These are phyloP conservation scores for Boechera divaricarpa DNA, from an alignment of 345 rosid species.

Conservation along the genomic window DNA sequence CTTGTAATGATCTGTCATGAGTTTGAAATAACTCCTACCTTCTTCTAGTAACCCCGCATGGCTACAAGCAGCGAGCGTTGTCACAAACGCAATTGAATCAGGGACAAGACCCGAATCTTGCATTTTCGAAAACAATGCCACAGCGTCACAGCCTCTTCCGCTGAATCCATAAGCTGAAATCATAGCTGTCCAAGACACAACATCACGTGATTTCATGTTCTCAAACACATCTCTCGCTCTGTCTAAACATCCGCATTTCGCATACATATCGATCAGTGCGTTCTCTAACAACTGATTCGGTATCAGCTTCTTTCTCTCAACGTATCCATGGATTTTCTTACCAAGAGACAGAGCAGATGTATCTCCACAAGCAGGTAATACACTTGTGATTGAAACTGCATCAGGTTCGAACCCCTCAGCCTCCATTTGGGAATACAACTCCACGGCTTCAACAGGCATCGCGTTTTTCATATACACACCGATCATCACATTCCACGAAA, in stretches of 20 bases:
- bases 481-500: constrained; percentile 85
- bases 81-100: constrained; percentile 75
- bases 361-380: constrained; percentile 83
- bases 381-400: constrained; percentile 61
- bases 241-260: constrained; percentile 65
- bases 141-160: constrained; percentile 65
- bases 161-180: constrained; percentile 74
- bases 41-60: constrained; percentile 68
- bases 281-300: constrained; percentile 77
- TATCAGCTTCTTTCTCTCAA: constrained; percentile 53
- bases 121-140: constrained; percentile 64
- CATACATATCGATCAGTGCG: constrained; percentile 76
- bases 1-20: constrained; percentile 58
- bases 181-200: constrained; percentile 83
- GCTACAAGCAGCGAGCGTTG: constrained; percentile 79
- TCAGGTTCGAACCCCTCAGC: constrained; percentile 62
- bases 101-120: constrained; percentile 62
- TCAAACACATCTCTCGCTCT: constrained; percentile 67
- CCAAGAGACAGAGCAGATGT: constrained; percentile 68
- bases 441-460: constrained; percentile 69
- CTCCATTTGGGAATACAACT: constrained; percentile 60
- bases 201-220: constrained; percentile 60
- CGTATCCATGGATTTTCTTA: constrained; percentile 54
- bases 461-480: constrained; percentile 63
- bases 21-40: constrained; percentile 55